Evolutionary conservation across 2,329 filamentous ascomycete genomes (phyloP), one percentile per base, ranked within the genome.

Genomic region (Cercospora beticola): DNA sequence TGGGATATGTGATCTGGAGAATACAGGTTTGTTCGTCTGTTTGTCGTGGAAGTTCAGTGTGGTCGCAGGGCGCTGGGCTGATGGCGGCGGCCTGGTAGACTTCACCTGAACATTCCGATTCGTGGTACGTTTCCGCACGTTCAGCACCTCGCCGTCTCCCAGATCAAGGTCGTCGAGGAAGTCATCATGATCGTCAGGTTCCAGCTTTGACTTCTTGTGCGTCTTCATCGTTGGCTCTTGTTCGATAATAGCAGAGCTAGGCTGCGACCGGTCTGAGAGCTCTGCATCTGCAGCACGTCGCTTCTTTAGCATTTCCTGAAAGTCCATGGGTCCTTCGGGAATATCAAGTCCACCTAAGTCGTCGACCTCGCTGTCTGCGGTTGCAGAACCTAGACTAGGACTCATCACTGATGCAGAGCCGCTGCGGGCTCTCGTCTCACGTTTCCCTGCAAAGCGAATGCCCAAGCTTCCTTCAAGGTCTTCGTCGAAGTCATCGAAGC

Each of bases 281-380:
- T 77, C 77, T 21, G 76, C 75, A 57, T 84, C 82, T 21, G 80
- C 78, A 61, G 83, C 87, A 76, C 91, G 88, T 70, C 91, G 86
- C 76, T 89, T 89, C 74, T 90, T 89, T 52, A 98, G 83, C 63
- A 93, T 89, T 72, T 93, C 90, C 49, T 88, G 87, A 75, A 98
- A 91, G 79, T 97, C 90, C 63, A 99, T 84, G 21, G 92, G 92
- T 0, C 93, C 94, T 64, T 87, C 86, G 0, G 95, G 95, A 18
- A 98, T 84, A 21, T 97, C 84, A 14, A 99, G 85, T n/a, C 94
- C 94, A 69, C 95, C 92, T 69, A 98, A 87, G 6, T 92, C 91
- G 79, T 98, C 94, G 73, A 97, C 94, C 77, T 97, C 94, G 77
- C 94, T 98, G 82, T 97, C 95, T 1, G 93, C 97, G 74, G 97